Evolutionary conservation across 768 basidiomycete species (phyloP).

Genomic region (Harrya chromipes): DNA sequence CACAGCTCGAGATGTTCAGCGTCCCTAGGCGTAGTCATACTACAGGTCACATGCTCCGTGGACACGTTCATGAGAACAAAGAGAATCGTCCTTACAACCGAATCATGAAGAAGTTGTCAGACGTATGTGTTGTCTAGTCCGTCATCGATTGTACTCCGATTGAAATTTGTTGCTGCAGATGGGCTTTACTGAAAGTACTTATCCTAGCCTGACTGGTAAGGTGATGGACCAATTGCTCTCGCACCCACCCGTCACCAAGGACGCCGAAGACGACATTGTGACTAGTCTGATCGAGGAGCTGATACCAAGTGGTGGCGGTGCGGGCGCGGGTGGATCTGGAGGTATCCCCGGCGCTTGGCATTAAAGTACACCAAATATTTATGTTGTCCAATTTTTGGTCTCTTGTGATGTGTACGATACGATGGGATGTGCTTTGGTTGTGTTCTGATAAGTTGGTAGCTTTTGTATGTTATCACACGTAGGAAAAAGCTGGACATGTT

Average conservation of each 20-base stretch:
- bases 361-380: constrained; percentile 16
- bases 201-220: constrained; percentile 50
- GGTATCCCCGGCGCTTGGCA: constrained; percentile 49
- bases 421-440: not conserved
- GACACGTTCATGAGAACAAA: constrained; percentile 17
- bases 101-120: constrained; percentile 57
- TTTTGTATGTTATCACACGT: not conserved
- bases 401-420: constrained; percentile 15
- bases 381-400: not conserved
- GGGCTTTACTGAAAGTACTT: constrained; percentile 63
- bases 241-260: constrained; percentile 43
- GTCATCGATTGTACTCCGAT: constrained; percentile 4
- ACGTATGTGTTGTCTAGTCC: constrained; percentile 43
- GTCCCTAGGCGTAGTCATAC: constrained; percentile 46
- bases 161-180: constrained; percentile 43
- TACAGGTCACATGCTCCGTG: constrained; percentile 23
- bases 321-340: constrained; percentile 35
- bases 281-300: constrained; percentile 60
- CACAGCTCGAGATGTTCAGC: constrained; percentile 61
- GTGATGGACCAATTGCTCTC: constrained; percentile 48
- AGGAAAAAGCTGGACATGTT: not conserved
- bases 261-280: constrained; percentile 63
- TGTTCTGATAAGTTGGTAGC: not conserved
- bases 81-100: constrained; percentile 44
- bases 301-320: constrained; percentile 40